phyloP scores from a whole-genome alignment of 257 asterid genomes.

The Cynanchum wilfordii region DNA sequence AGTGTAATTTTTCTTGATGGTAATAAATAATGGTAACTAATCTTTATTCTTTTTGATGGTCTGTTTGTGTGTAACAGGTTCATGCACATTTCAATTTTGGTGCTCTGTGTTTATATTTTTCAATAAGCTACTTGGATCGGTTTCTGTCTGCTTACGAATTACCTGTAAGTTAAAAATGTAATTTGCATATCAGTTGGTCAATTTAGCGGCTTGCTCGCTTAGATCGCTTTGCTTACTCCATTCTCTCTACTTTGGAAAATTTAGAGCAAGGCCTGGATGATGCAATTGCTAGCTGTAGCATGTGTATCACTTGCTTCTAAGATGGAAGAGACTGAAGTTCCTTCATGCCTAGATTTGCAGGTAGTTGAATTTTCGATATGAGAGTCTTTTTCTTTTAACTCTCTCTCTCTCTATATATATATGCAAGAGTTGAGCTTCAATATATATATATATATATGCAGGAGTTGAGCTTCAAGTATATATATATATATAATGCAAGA shows the following conservation, averaged over 20 bases:
- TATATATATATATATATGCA: too few relatives aligned
- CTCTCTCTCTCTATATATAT: too few relatives aligned
- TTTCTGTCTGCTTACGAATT: conserved; percentile 38
- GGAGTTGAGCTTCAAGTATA: too few relatives aligned
- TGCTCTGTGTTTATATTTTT: conserved; percentile 34
- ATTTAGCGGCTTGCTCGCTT: not conserved
- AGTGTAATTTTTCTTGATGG: not conserved
- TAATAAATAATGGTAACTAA: not conserved
- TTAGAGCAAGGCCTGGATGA: conserved; percentile 35
- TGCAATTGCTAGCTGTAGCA: conserved; percentile 36
- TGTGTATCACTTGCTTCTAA: conserved; percentile 47
- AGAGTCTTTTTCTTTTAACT: not conserved
- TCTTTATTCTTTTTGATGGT: conserved; percentile 3
- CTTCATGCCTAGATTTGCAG: conserved; percentile 35
- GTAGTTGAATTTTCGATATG: conserved; percentile 8
- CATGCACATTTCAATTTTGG: conserved; percentile 36
- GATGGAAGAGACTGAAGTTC: conserved; percentile 44
- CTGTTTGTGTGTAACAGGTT: conserved; percentile 25
- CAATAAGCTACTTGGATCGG: conserved; percentile 41
- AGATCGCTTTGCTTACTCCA: conserved; percentile 12
- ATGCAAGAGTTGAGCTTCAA: too few relatives aligned
- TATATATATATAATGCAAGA: too few relatives aligned
- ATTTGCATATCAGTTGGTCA: not conserved
- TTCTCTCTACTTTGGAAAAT: conserved; percentile 11
- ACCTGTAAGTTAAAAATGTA: conserved; percentile 29